Evolutionary conservation across 2,329 filamentous ascomycete genomes (phyloP).

Genomic region (Hymenoscyphus albidus): DNA sequence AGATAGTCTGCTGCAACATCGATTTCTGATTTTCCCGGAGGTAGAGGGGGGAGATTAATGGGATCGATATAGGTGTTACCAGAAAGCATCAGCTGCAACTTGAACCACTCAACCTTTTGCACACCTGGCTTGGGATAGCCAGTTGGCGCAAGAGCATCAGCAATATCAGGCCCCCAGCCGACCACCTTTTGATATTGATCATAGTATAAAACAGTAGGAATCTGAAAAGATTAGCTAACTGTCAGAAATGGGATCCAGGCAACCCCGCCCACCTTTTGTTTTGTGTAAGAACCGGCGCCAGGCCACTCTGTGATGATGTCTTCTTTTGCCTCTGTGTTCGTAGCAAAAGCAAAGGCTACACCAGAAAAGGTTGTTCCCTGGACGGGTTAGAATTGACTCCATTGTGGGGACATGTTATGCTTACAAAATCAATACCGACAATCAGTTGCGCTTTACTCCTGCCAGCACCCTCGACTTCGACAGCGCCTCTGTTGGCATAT

Average conservation of each 20-base stretch:
- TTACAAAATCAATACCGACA: conserved; percentile 97
- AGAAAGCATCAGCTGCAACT: conserved; percentile 96
- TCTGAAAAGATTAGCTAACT: conserved; percentile 51
- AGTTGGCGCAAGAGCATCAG: conserved; percentile 91
- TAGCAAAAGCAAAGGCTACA: conserved; percentile 89
- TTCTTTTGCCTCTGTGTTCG: conserved; percentile 95
- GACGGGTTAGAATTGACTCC: conserved; percentile 17
- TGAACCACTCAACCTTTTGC: conserved; percentile 99
- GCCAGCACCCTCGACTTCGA: conserved; percentile 82
- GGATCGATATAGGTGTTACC: conserved; percentile 99
- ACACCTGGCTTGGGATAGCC: conserved; percentile 97
- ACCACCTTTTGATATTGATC: conserved; percentile 99
- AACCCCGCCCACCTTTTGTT: conserved; percentile 77
- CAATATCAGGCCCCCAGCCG: conserved; percentile 98
- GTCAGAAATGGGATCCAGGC: not conserved
- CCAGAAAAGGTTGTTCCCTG: conserved; percentile 97
- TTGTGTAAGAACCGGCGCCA: conserved; percentile 93
- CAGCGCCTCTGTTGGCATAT: conserved; percentile 40
- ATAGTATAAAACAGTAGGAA: conserved; percentile 98
- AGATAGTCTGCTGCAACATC: conserved; percentile 99
- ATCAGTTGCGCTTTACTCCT: conserved; percentile 95
- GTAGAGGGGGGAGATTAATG: conserved; percentile 95
- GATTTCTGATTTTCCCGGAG: conserved; percentile 96
- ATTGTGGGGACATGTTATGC: conserved; percentile 36
- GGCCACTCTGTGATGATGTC: conserved; percentile 99